These are phyloP conservation scores for Vitis cinerea DNA, from an alignment of 164 flowering plant genomes.

Conservation along the genomic window DNA sequence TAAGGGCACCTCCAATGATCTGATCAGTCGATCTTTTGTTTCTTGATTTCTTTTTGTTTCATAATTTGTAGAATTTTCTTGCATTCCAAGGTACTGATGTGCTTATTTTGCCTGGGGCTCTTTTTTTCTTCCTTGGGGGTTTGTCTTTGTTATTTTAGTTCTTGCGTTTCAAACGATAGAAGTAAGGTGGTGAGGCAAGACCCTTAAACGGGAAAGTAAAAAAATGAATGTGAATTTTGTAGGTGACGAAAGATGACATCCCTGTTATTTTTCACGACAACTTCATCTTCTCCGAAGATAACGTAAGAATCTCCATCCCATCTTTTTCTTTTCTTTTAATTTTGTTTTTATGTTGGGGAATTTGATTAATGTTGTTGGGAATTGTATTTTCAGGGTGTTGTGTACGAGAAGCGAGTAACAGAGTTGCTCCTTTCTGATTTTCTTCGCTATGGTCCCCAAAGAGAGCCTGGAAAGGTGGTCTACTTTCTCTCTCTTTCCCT, in stretches of 20 bases:
- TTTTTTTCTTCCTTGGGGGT: not conserved
- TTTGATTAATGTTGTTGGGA: not conserved
- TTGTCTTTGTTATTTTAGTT: constrained; percentile 3
- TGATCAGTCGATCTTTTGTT: no score
- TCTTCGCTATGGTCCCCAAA: constrained; percentile 74
- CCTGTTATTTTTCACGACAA: constrained; percentile 75
- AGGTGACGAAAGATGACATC: constrained; percentile 72
- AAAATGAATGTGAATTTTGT: constrained; percentile 28
- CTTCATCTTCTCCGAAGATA: constrained; percentile 46
- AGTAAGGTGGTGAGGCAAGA: not conserved
- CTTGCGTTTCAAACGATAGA: not conserved
- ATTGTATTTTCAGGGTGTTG: constrained; percentile 48
- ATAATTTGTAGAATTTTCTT: not conserved
- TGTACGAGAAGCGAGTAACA: constrained; percentile 70
- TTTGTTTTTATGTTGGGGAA: not conserved
- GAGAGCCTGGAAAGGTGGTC: constrained; percentile 32
- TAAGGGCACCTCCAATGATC: no score
- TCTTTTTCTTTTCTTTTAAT: not conserved
- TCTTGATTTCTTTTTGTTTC: not conserved
- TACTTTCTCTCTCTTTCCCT: no score
- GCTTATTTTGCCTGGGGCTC: constrained; percentile 1
- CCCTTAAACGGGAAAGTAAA: not conserved
- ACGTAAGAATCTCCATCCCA: constrained; percentile 33
- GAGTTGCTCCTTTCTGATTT: constrained; percentile 65
- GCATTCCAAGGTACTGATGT: constrained; percentile 13